Conservation (phyloP, 768 basidiomycete genomes). For the Paxillus ammoniavirescens region DNA sequence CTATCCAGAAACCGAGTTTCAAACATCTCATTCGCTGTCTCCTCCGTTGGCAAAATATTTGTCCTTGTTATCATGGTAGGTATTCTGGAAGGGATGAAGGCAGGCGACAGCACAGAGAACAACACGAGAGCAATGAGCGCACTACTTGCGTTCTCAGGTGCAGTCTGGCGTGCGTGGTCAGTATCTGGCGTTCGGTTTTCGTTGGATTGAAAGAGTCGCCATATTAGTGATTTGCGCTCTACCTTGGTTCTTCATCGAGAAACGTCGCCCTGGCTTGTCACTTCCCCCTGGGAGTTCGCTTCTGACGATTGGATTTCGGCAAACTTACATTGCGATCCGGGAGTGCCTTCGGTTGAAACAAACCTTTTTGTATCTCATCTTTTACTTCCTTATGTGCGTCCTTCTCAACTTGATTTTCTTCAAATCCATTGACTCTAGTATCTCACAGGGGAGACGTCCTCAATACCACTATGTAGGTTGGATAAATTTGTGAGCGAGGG, state of each 20-base stretch:
- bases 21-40: constrained; percentile 71
- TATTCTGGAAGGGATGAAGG: constrained; percentile 64
- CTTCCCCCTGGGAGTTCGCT: constrained; percentile 55
- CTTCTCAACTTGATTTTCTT: background rate
- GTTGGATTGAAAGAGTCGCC: background rate
- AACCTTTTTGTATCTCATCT: constrained; percentile 70
- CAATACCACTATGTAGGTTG: constrained; percentile 67
- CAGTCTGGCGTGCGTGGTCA: constrained; percentile 59
- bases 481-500: background rate
- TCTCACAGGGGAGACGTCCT: constrained; percentile 64
- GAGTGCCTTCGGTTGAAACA: constrained; percentile 71
- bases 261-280: constrained; percentile 61
- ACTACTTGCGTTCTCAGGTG: constrained; percentile 77
- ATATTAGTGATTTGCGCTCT: constrained; percentile 58
- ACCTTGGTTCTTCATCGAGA: constrained; percentile 74
- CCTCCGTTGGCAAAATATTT: constrained; percentile 67
- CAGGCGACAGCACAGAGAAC: constrained; percentile 60
- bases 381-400: constrained; percentile 72
- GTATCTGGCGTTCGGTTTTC: background rate
- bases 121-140: constrained; percentile 76
- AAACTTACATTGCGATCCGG: constrained; percentile 57
- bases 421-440: background rate
- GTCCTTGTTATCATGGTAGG: constrained; percentile 74
- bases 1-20: constrained; percentile 70
- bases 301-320: constrained; percentile 65